Evolutionary conservation across 176 grass and related monocot species (phyloP), one percentile per base, ranked within the genome.

Genomic region (Carex pumila): DNA sequence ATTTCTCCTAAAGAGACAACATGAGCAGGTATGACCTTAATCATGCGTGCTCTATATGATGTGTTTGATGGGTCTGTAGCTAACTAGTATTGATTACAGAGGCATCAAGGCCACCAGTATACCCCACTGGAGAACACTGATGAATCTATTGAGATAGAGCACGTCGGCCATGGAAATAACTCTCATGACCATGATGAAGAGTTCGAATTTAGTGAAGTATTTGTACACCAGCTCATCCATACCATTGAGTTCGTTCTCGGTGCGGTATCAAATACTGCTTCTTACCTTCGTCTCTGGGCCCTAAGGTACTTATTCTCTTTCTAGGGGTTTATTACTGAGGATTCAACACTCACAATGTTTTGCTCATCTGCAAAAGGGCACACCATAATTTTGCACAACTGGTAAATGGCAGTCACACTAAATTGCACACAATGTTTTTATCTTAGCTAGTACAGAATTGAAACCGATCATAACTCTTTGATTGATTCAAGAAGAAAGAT

Each of bases 221-320:
- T 98, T 86, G 93, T 98, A 45, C 93, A 98, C 83, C 93, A 98
- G 70, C 79, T 98, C 61, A 98, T 98, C 78, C 96, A 98, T 85
- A 93, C 91, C 18, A 98, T 98, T 49, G 96, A 98, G 85, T 98
- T 98, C 90, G 96, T 98, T 81, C 91, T 98, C 70, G 91, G 96
- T 63, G 96, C 91, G 53, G 93, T 98, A 55, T 98, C 96, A 74
- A 98, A 98, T 77, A 98, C 93, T 11, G 96, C 96, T 57, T 95
- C 96, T 29, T 98, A 98, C 66, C 96, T 98, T 87, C 96, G 93
- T 36, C 91, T 98, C 12, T 98, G 96, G 96, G 96, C 93, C 85
- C 96, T 98, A 13, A 98, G 89, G 96, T 93, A 91, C 77, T 81
- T 15, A 2, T 37, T 53, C 18, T 83, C 29, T 69, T 32, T 52